These are phyloP conservation scores for Neurospora sp. DNA, from an alignment of 495 filamentous ascomycete species.

Conservation along the genomic window DNA sequence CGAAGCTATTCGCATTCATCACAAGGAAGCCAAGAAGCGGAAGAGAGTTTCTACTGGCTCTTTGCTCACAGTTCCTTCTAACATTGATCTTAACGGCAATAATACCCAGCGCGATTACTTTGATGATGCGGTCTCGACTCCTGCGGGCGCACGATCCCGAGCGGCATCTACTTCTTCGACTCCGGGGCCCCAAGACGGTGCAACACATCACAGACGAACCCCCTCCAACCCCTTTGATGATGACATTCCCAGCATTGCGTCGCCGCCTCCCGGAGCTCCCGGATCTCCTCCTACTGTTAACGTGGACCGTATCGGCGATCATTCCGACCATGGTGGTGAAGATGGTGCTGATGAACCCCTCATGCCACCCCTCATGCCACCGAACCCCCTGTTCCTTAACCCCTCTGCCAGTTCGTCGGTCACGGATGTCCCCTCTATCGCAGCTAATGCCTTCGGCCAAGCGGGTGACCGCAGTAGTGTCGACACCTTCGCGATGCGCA, in stretches of 20 bases:
- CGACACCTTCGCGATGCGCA: slow-evolving; percentile 19
- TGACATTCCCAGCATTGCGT: neutral
- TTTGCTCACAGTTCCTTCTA: slow-evolving; percentile 12
- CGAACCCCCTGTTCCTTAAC: slow-evolving; percentile 16
- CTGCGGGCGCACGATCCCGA: slow-evolving; percentile 5
- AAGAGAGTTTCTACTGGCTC: slow-evolving; percentile 3
- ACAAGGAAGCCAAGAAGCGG: slow-evolving; percentile 11
- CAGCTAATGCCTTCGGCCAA: slow-evolving; percentile 9
- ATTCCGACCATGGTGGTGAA: neutral
- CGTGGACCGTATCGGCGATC: neutral
- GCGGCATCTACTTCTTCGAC: slow-evolving; percentile 7
- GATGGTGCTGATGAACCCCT: slow-evolving; percentile 12
- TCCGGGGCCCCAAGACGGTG: neutral
- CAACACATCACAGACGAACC: slow-evolving; percentile 4
- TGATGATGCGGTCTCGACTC: slow-evolving; percentile 7
- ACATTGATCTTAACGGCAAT: slow-evolving; percentile 1
- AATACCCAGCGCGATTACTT: slow-evolving; percentile 6
- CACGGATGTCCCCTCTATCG: slow-evolving; percentile 10
- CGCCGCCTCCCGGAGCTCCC: slow-evolving; percentile 3
- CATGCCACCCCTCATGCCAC: slow-evolving; percentile 9
- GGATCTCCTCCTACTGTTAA: slow-evolving; percentile 2
- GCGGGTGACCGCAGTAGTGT: slow-evolving; percentile 10
- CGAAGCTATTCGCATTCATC: slow-evolving; percentile 32
- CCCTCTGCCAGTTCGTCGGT: slow-evolving; percentile 13
- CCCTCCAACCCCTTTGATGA: slow-evolving; percentile 11